Conservation (phyloP, 768 basidiomycete species). For the Xerocomellus intermedius region DNA sequence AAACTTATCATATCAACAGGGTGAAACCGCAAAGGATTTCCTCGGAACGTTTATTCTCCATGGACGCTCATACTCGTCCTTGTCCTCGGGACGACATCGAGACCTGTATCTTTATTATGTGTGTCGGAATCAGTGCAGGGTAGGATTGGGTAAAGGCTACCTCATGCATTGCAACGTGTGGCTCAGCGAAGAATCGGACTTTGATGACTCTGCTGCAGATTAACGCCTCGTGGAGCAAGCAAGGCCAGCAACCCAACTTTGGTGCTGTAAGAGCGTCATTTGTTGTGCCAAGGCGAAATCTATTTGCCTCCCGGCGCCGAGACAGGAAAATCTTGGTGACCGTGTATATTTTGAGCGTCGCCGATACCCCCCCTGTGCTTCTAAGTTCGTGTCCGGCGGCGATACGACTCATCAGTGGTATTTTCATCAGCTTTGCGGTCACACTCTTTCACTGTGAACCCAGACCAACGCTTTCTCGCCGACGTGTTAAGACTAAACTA, state of each 20-base stretch:
- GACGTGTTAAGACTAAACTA: conserved; percentile 13
- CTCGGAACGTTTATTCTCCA: conserved; percentile 8
- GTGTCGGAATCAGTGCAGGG: conserved; percentile 1
- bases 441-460: not conserved
- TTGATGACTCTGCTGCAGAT: not conserved
- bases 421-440: conserved; percentile 8
- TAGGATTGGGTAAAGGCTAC: conserved; percentile 4
- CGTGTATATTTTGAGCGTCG: not conserved
- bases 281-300: not conserved
- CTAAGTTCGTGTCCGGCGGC: not conserved
- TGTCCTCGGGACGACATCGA: conserved; percentile 1
- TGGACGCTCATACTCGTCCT: not conserved
- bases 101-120: conserved; percentile 2
- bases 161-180: conserved; percentile 16
- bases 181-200: not conserved
- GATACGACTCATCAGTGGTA: not conserved
- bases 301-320: not conserved
- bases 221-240: conserved; percentile 22
- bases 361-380: not conserved
- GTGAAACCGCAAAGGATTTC: conserved; percentile 1
- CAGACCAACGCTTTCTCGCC: not conserved
- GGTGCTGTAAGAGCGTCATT: not conserved
- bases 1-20: conserved; percentile 3
- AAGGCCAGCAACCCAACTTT: conserved; percentile 5
- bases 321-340: not conserved